Evolutionary conservation across 177 flowering plant genomes (phyloP), one percentile per base, ranked within the genome.

Genomic region (Telopea speciosissima): DNA sequence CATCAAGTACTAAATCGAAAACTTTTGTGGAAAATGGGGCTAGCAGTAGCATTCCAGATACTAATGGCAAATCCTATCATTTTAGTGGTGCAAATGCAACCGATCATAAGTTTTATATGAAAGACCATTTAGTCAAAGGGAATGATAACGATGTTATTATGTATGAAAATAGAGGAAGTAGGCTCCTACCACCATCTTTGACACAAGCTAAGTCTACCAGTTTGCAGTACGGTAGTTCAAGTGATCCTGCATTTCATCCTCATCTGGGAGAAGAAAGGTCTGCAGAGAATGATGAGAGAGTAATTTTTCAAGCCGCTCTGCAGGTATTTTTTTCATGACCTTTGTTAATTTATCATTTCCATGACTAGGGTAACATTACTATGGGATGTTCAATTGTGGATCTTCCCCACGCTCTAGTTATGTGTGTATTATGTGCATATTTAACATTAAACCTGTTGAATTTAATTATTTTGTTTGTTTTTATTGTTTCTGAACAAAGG

Each of bases 231-330:
- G 77, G 76, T 77, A 73, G 82, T 74, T 60, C 81, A 66, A 82
- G 79, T 81, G 93, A 85, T 49, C 40, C 81, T 66, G 67, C 72
- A 8, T 73, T 77, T 70, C 85, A 72, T 58, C 26, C 84, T 33
- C 86, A 79, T 6, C 21, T 68, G 21, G 81, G 73, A 58, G 93
- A 87, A 75, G 96, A 90, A 74, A 80, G 74, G 72, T 78, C 73
- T 60, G 65, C 77, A 23, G 92, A 70, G 76, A 70, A 69, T 78
- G 96, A 94, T 66, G 98, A 94, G 76, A 85, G 93, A 73, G 71
- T 86, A 68, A 77, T 94, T 72, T 90, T 79, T 76, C 95, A 88
- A 81, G 98, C 95, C 36, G 98, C 91, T 72, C 68, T 94, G 59
- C 87, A 94, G 95, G 98, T 92, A 82, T 2, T 28, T 70, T 68